phyloP scores from a whole-genome alignment of 148 eudicot genomes.

The Rhododendron griersonianum region DNA sequence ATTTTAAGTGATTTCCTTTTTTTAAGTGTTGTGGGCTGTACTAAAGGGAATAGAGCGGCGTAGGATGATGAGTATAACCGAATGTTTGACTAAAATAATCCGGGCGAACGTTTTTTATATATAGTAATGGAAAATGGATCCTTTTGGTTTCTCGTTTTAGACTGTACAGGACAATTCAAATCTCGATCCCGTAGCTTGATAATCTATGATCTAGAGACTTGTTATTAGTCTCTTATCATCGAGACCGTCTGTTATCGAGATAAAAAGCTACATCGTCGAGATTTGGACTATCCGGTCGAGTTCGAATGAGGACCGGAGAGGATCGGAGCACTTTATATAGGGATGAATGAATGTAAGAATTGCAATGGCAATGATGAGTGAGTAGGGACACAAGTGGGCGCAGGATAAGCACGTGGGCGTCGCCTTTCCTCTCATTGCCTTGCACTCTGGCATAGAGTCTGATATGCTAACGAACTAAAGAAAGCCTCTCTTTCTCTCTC shows the following conservation, averaged over 20 bases:
- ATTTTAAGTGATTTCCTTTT: neutral
- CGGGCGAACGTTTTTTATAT: neutral
- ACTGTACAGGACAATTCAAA: neutral
- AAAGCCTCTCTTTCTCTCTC: neutral
- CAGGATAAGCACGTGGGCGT: slow-evolving; percentile 44
- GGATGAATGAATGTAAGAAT: neutral
- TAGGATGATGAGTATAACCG: slow-evolving; percentile 18
- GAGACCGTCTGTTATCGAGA: neutral
- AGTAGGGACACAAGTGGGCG: slow-evolving; percentile 29
- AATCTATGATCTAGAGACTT: neutral
- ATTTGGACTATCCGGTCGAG: neutral
- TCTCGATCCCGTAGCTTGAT: no score
- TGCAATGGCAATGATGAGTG: slow-evolving; percentile 26
- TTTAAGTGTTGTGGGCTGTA: neutral
- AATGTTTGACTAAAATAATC: slow-evolving; percentile 17
- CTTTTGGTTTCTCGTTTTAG: neutral
- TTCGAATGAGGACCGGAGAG: neutral
- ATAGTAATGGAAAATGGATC: neutral
- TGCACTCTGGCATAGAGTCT: slow-evolving; percentile 22
- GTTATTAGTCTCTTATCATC: neutral
- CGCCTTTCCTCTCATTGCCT: slow-evolving; percentile 29
- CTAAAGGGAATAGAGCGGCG: slow-evolving; percentile 16
- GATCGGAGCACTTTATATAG: neutral
- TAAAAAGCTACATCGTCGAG: no score
- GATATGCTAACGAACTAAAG: neutral